Conservation (phyloP, 495 filamentous ascomycete genomes). For the Penicillium coffeae region DNA sequence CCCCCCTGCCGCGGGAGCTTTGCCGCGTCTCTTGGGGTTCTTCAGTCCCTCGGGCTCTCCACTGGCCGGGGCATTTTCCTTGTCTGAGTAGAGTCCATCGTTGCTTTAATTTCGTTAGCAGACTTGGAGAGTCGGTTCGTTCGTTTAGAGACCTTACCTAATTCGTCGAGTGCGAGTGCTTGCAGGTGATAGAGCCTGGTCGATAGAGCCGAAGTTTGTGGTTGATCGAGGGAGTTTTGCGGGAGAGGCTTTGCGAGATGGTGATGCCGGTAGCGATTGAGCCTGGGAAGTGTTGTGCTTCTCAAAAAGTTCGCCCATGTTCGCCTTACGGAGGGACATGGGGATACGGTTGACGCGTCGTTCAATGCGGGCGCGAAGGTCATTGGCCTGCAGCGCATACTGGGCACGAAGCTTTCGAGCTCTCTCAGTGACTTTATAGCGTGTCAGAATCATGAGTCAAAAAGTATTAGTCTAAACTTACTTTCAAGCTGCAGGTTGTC, state of each 20-base stretch:
- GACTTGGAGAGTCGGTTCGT: neutral
- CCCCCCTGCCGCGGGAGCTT: constrained; percentile 32
- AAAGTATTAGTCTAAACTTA: constrained; percentile 41
- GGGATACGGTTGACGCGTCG: constrained; percentile 94
- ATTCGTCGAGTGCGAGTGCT: constrained; percentile 51
- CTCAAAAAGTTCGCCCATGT: constrained; percentile 75
- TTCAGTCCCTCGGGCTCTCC: constrained; percentile 40
- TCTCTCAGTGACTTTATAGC: constrained; percentile 73
- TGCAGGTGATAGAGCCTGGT: constrained; percentile 25
- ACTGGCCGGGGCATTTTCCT: constrained; percentile 64
- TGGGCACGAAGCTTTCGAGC: constrained; percentile 87
- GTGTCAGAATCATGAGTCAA: neutral
- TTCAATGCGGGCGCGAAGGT: constrained; percentile 81
- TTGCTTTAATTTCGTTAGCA: constrained; percentile 43
- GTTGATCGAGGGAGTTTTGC: constrained; percentile 28
- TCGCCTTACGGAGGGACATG: constrained; percentile 68
- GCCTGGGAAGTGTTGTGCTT: constrained; percentile 42
- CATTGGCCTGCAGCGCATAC: constrained; percentile 82
- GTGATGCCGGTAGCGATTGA: constrained; percentile 25
- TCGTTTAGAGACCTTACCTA: constrained; percentile 58
- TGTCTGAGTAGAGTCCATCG: constrained; percentile 64
- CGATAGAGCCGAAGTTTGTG: constrained; percentile 25
- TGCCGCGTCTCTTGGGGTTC: constrained; percentile 59
- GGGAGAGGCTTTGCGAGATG: constrained; percentile 27
- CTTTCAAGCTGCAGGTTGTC: constrained; percentile 93